phyloP scores from a whole-genome alignment of 352 stramenopile species.

The Pythium diclinum region DNA sequence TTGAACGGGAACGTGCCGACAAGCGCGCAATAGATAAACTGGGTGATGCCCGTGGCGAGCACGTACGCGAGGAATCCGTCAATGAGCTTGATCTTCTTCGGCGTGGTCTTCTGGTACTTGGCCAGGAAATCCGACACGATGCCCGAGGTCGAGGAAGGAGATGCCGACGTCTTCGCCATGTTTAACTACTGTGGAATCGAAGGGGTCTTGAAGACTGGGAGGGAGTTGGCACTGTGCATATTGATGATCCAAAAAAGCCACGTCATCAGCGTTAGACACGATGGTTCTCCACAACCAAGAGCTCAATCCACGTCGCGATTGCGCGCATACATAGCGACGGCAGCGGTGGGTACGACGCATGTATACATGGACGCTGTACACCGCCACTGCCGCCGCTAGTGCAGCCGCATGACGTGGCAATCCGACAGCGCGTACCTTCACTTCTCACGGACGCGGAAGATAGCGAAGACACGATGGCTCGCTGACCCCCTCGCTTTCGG shows the following conservation, averaged over 20 bases:
- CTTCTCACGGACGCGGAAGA: constrained; percentile 24
- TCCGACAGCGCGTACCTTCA: constrained; percentile 18
- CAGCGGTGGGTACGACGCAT: neutral
- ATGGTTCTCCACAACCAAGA: neutral
- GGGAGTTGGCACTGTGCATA: constrained; percentile 2
- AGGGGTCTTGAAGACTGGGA: neutral
- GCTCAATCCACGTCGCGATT: neutral
- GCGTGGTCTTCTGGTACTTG: constrained; percentile 83
- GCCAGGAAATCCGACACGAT: constrained; percentile 64
- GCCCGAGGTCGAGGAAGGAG: constrained; percentile 30
- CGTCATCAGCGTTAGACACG: neutral
- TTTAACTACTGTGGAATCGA: constrained; percentile 22
- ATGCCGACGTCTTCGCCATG: constrained; percentile 32
- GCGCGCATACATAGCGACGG: neutral
- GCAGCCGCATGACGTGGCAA: neutral
- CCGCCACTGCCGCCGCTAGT: neutral
- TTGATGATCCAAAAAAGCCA: neutral
- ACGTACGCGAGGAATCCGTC: constrained; percentile 90
- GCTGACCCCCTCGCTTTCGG: constrained; percentile 18
- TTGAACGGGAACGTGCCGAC: constrained; percentile 92
- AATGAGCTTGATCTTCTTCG: constrained; percentile 89
- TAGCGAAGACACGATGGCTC: constrained; percentile 28
- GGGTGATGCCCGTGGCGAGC: constrained; percentile 80
- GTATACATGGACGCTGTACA: neutral
- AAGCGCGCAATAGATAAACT: constrained; percentile 91